A percentile compares a stretch with the other conserved stretches of the same genome.
Evolutionary conservation across 129 eudicot genomes (phyloP).

Genomic region (Ambrosia trifida): DNA sequence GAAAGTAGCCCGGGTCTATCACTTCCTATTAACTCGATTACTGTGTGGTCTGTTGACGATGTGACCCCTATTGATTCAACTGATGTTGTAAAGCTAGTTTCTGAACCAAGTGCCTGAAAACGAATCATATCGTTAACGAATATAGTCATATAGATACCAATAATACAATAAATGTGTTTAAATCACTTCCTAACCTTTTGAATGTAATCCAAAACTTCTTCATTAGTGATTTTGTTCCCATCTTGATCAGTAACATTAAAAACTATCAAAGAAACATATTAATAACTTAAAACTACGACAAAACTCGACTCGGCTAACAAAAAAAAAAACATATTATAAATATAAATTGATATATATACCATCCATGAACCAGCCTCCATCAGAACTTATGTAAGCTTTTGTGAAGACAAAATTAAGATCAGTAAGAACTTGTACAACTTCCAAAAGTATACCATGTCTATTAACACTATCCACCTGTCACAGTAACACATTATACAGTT

Average conservation of each 20-base stretch:
- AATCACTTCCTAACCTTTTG: slow-evolving; percentile 52
- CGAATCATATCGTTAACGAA: neutral
- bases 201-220: slow-evolving; percentile 75
- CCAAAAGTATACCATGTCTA: slow-evolving; percentile 88
- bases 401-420: slow-evolving; percentile 81
- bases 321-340: neutral
- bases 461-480: slow-evolving; percentile 96
- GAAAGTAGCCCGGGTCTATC: slow-evolving; percentile 94
- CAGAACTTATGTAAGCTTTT: slow-evolving; percentile 95
- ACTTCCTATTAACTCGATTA: slow-evolving; percentile 82
- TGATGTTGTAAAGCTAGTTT: slow-evolving; percentile 70
- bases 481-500: neutral
- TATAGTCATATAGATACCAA: too few species aligned
- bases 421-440: slow-evolving; percentile 93
- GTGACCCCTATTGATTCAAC: slow-evolving; percentile 74
- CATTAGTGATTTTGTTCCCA: slow-evolving; percentile 88
- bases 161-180: too few species aligned
- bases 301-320: neutral
- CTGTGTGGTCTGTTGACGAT: slow-evolving; percentile 67
- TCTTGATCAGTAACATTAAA: slow-evolving; percentile 94
- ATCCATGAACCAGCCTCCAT: slow-evolving; percentile 99
- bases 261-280: slow-evolving; percentile 36
- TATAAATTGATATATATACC: slow-evolving; percentile 42
- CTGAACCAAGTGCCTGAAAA: slow-evolving; percentile 81
- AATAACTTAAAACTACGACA: neutral